Base-by-base conservation (phyloP, 2,329 filamentous ascomycete species). In the Pyricularia sp. region DNA sequence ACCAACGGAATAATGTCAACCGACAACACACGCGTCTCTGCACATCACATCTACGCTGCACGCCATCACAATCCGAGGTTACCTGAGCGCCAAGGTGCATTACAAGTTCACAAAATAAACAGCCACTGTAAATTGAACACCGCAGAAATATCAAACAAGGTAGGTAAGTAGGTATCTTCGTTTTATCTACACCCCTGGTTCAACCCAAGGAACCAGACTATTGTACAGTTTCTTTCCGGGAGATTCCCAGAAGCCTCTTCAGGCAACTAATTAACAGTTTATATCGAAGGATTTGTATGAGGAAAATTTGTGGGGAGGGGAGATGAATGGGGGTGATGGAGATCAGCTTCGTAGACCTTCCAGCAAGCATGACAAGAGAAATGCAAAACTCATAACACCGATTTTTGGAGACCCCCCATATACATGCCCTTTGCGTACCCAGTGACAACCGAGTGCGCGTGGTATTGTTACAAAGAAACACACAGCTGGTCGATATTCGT, bases 251-350 rank as follows among this genome's bases (percentile, higher is more conserved):
- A 61, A 61, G 58, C 58, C 58, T 61, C 58, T 26, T 61, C 58
- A 61, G 58, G 25, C 58, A 61, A 26, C 58, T 61, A 61, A 61
- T 61, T 61, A 61, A 61, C 58, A 61, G 58, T 61, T 61, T 26
- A 61, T 12, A 61, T 61, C 23, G 7, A 23, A 61, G 25, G 58
- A 14, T 11, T 23, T 61, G 10, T 23, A 25, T 31, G 23, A 28
- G 63, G 65, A 36, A 31, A 31, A 50, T 50, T 50, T 50, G 36
- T 4, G 17, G 42, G 42, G 64, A 69, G 65, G 31, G 68, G 68
- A 66, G 68, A 67, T 68, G 64, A 68, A 55, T 25, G n/a, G 58
- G 9, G 58, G 23, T 61, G n/a, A 23, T 6, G 23, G n/a, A 61
- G 58, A 61, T 61, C 58, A 61, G 58, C 58, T 61, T 61, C 58